phyloP scores from a whole-genome alignment of 768 basidiomycete species.

The Pholiota microspora region DNA sequence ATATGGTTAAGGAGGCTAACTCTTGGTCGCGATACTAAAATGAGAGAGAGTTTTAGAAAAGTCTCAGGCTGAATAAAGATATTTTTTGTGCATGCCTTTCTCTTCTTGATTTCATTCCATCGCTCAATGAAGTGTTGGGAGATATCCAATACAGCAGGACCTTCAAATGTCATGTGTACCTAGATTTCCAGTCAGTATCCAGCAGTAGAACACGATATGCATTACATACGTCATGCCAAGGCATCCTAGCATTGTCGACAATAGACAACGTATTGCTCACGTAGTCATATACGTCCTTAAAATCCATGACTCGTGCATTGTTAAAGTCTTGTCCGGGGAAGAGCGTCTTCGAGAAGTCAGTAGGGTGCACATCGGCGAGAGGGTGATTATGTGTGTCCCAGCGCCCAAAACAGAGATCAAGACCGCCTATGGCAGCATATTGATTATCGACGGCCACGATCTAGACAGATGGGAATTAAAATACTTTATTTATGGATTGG shows the following conservation, averaged over 20 bases:
- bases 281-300: slow-evolving; percentile 78
- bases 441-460: slow-evolving; percentile 88
- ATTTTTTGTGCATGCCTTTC: slow-evolving; percentile 49
- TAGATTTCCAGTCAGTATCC: slow-evolving; percentile 21
- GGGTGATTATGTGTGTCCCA: slow-evolving; percentile 95
- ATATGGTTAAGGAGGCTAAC: no score
- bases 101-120: slow-evolving; percentile 88
- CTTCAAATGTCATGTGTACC: slow-evolving; percentile 84
- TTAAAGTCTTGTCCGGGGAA: slow-evolving; percentile 97
- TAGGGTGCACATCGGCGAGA: slow-evolving; percentile 89
- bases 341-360: slow-evolving; percentile 74
- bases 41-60: background rate
- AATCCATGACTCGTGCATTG: slow-evolving; percentile 84
- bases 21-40: slow-evolving; percentile 40
- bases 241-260: slow-evolving; percentile 75
- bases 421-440: slow-evolving; percentile 84
- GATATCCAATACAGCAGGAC: slow-evolving; percentile 84
- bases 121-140: slow-evolving; percentile 91
- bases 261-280: slow-evolving; percentile 68
- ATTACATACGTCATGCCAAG: slow-evolving; percentile 88
- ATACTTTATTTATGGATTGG: no score
- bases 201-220: background rate
- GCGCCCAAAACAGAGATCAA: slow-evolving; percentile 95
- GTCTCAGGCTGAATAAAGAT: background rate
- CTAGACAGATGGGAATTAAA: no score